phyloP scores from a whole-genome alignment of 2,329 filamentous ascomycete species.

The Fusarium torulosum region DNA sequence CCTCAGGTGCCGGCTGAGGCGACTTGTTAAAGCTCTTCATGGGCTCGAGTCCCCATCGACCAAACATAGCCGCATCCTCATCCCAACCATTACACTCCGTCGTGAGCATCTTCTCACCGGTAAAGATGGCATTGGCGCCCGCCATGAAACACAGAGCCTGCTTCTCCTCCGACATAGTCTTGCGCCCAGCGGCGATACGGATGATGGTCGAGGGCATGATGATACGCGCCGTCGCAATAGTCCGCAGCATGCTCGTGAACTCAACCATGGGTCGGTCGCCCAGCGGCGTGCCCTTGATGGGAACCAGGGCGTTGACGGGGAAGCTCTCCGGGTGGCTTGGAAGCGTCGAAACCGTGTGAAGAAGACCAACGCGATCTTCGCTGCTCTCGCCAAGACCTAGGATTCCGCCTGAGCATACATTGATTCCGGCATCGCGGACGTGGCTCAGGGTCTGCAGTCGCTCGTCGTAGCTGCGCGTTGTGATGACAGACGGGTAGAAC shows the following conservation, averaged over 20 bases:
- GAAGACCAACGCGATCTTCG: slow-evolving; percentile 82
- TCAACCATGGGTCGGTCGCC: slow-evolving; percentile 79
- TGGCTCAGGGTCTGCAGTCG: slow-evolving; percentile 82
- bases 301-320: slow-evolving; percentile 90
- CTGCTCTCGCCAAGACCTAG: slow-evolving; percentile 84
- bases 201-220: slow-evolving; percentile 90
- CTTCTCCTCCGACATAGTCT: slow-evolving; percentile 88
- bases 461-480: slow-evolving; percentile 89
- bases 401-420: slow-evolving; percentile 91
- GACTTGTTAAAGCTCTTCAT: slow-evolving; percentile 71
- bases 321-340: slow-evolving; percentile 89
- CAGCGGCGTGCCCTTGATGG: slow-evolving; percentile 89
- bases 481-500: slow-evolving; percentile 88
- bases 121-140: slow-evolving; percentile 94
- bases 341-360: slow-evolving; percentile 85
- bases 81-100: slow-evolving; percentile 94
- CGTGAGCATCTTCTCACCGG: slow-evolving; percentile 94
- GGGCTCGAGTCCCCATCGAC: slow-evolving; percentile 82
- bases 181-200: slow-evolving; percentile 85
- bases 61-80: slow-evolving; percentile 86
- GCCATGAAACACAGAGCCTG: slow-evolving; percentile 91
- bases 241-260: slow-evolving; percentile 83
- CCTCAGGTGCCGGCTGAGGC: slow-evolving; percentile 42
- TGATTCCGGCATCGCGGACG: slow-evolving; percentile 87
- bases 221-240: slow-evolving; percentile 84